Evolutionary conservation across 1,139 yeast species (phyloP).

Genomic region (Nadsonia commutata): DNA sequence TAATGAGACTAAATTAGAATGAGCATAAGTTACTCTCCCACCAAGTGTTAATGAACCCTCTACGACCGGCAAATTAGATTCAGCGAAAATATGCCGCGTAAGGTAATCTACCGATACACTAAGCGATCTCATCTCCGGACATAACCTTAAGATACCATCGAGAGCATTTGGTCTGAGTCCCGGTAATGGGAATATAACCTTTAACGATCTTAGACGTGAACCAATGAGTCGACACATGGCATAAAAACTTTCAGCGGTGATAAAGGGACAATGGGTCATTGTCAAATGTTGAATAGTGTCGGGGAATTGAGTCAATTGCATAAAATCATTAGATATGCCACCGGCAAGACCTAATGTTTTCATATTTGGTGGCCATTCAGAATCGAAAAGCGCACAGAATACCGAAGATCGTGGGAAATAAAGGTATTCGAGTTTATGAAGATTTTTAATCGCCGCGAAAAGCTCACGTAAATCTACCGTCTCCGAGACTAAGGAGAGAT

Average conservation of each 20-base stretch:
- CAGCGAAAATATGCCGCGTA: conserved; percentile 29
- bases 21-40: not conserved
- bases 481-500: conserved; percentile 80
- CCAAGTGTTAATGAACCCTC: not conserved
- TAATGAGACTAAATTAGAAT: conserved; percentile 48
- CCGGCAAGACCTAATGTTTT: conserved; percentile 70
- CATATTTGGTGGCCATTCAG: conserved; percentile 64
- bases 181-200: conserved; percentile 83
- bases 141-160: conserved; percentile 56
- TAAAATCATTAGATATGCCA: conserved; percentile 72
- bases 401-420: conserved; percentile 85
- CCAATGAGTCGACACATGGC: conserved; percentile 53
- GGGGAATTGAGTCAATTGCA: conserved; percentile 56
- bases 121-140: conserved; percentile 53
- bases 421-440: conserved; percentile 50
- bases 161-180: conserved; percentile 52
- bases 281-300: conserved; percentile 53
- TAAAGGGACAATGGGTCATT: conserved; percentile 75
- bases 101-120: conserved; percentile 74
- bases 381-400: conserved; percentile 47
- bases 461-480: conserved; percentile 71
- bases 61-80: conserved; percentile 15
- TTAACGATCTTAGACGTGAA: conserved; percentile 40
- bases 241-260: conserved; percentile 44
- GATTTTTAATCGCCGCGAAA: conserved; percentile 54